phyloP scores from a whole-genome alignment of 192 early-diverging fungal species.

The Dissophora globulifera region DNA sequence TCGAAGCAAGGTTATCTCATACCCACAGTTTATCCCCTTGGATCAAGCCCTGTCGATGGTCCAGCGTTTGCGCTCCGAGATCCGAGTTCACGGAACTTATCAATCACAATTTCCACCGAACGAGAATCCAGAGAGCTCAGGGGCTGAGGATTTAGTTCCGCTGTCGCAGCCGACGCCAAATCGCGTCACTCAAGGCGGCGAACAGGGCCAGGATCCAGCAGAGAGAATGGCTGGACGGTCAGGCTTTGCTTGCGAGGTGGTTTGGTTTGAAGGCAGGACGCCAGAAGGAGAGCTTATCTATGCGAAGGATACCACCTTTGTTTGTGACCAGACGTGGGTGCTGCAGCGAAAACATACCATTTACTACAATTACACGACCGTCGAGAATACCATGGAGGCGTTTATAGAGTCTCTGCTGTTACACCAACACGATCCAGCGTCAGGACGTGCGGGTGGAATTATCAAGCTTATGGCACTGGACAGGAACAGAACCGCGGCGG shows the following conservation, averaged over 20 bases:
- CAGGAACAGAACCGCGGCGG: conserved; percentile 27
- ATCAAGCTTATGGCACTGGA: conserved; percentile 43
- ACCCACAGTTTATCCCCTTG: conserved; percentile 36
- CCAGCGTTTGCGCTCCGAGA: conserved; percentile 2
- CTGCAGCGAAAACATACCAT: conserved; percentile 25
- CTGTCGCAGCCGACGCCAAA: too few species aligned
- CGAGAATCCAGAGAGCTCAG: background rate
- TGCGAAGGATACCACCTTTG: conserved; percentile 28
- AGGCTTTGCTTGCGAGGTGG: conserved; percentile 38
- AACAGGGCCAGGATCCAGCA: background rate
- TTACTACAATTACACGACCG: conserved; percentile 29
- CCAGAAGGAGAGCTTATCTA: conserved; percentile 1
- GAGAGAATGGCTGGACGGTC: conserved; percentile 18
- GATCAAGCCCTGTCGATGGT: conserved; percentile 7
- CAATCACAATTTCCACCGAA: background rate
- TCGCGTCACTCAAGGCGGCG: too few species aligned
- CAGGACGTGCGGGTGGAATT: conserved; percentile 43
- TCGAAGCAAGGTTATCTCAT: conserved; percentile 13
- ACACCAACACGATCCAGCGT: background rate
- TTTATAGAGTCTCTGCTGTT: background rate
- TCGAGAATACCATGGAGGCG: conserved; percentile 19
- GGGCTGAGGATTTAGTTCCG: background rate
- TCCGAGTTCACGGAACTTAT: background rate
- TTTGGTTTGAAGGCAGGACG: conserved; percentile 1
- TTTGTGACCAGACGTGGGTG: conserved; percentile 39